Base-by-base conservation (phyloP, 805 yeast genomes). In the Teunomyces pallodes region DNA sequence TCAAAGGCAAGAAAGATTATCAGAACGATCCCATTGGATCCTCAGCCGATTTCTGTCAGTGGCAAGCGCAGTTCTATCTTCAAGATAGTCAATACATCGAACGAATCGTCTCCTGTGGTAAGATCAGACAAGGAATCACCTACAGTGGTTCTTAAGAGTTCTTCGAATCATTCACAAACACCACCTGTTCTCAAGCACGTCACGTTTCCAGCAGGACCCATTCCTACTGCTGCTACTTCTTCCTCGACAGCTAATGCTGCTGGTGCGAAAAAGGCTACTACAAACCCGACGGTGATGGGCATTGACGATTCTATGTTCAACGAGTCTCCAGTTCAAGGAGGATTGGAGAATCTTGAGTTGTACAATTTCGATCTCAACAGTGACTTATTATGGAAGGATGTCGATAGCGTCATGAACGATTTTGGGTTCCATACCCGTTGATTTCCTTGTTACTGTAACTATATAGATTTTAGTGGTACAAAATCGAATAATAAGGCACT, bases 321-420 rank as follows among this genome's bases (percentile, higher is more conserved):
- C 36, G 65, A 58, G 27, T 55, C 62, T 26, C 73, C 73, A 5
- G 49, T 54, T 1, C 64, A 59, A 36, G 59, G 58, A 12, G 66
- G 66, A 17, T 43, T 67, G 39, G 67, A 64, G 43, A 66, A 68
- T 29, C 59, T 70, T 43, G 72, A 67, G 43, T 54, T 73, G 46
- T 78, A 71, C 51, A 59, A 67, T 8, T 69, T 78, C 64, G 81
- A 75, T 33, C 52, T 67, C 49, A 82, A 79, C 55, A 75, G 79
- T 20, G 86, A 80, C 44, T 55, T 79, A 50, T 69, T 83, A 17
- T 84, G 86, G 90, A 86, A 84, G 59, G 95, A 90, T 60, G 91
- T 90, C 27, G 96, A 89, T 54, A 76, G 88, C 42, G 87, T 90
- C 49, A 88, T 90, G 96, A 88, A 87, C 60, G 96, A 89, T 60